These are phyloP conservation scores for Trichoderma reesei DNA, from an alignment of 495 filamentous ascomycete genomes.

Conservation along the genomic window DNA sequence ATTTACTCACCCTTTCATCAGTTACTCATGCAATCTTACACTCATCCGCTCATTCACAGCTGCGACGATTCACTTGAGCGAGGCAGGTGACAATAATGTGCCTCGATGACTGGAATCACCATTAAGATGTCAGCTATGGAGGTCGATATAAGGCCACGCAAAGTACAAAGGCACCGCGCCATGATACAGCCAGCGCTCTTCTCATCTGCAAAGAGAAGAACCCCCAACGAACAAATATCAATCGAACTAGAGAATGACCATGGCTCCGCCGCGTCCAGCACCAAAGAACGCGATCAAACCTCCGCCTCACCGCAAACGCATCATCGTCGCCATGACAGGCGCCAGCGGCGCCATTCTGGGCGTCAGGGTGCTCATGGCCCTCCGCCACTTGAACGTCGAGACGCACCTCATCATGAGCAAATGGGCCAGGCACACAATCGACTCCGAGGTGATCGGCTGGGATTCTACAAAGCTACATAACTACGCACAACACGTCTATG, in stretches of 20 bases:
- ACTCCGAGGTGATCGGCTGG: conserved; percentile 31
- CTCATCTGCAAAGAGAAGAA: not conserved
- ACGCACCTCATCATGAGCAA: conserved; percentile 35
- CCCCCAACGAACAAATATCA: not conserved
- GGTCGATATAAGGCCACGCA: too few species aligned
- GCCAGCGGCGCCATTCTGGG: conserved; percentile 32
- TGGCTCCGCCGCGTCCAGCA: not conserved
- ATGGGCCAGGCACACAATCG: conserved; percentile 35
- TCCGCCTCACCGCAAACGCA: conserved; percentile 10
- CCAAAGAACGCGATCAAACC: not conserved
- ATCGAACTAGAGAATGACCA: not conserved
- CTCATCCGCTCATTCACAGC: too few species aligned
- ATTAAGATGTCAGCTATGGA: too few species aligned
- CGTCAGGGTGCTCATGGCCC: conserved; percentile 27
- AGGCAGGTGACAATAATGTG: too few species aligned
- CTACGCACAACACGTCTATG: conserved; percentile 30
- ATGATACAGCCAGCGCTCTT: too few species aligned
- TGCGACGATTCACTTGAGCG: too few species aligned
- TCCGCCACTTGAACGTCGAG: conserved; percentile 31
- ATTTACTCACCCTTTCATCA: too few species aligned
- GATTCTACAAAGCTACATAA: conserved; percentile 21
- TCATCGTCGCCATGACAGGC: conserved; percentile 34
- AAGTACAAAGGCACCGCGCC: too few species aligned
- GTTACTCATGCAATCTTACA: too few species aligned
- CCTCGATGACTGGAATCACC: too few species aligned